Evolutionary conservation across 805 yeast species (phyloP), one percentile per base, ranked within the genome.

Genomic region (Ogataea minuta): DNA sequence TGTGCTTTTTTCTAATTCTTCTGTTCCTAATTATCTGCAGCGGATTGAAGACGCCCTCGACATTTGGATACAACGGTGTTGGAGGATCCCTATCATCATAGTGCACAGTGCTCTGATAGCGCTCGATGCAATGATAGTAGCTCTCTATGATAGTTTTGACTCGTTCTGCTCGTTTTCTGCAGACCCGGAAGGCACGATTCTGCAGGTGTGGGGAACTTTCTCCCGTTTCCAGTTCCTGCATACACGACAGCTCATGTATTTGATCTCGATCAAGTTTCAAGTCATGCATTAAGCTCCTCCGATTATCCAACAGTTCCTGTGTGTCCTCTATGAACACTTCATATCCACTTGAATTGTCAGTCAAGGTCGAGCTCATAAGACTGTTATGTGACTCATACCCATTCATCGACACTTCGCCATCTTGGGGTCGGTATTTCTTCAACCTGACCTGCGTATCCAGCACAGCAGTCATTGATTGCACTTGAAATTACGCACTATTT

Each of bases 11-110:
- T 37, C 85, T 60, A 3, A 81, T 56, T 49, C 69, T 70, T 42
- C 95, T 69, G 60, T 87, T 83, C 41, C 96, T 65, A 19, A 88
- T 77, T n/a, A 81, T 72, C 60, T 86, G 95, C 30, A 88, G 64
- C 3, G 96, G 96, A 55, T 88, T 88, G 65, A 81, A 88, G 3
- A 76, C 72, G 2, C 82, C 85, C 40, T 80, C 87, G 3, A 83
- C 73, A 2, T 75, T 76, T 2, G 68, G 71, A 46, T 73, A 71
- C 3, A 31, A 37, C 0, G 55, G 53, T 2, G 19, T 16, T 11
- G 23, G 33, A 12, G 28, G 41, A 4, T 36, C 45, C 2, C 34
- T 43, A 11, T 53, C 56, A 4, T 48, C 59, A 11, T 49, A 43
- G 52, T 48, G 54, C 32, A 49, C 49, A 44, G 51, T 46, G 8